A percentile compares a stretch with the other conserved stretches of the same genome.
Conservation (phyloP, 352 stramenopile genomes). For the Phytophthora fragariaefolia region DNA sequence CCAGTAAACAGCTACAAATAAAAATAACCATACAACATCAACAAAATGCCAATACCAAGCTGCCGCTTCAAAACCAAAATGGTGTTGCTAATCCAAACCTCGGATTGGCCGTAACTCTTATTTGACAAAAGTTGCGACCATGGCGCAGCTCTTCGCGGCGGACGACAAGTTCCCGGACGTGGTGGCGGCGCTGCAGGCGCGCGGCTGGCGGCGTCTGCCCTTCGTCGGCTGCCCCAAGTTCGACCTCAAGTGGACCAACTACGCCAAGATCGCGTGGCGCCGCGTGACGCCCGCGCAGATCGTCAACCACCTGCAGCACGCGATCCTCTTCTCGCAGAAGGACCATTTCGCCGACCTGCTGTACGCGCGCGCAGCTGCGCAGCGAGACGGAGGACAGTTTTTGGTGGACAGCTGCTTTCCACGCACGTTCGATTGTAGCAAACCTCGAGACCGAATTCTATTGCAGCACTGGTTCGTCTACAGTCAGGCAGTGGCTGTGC, state of each 20-base stretch:
- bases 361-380: constrained; percentile 26
- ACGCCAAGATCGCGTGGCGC: constrained; percentile 64
- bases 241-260: constrained; percentile 76
- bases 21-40: no score
- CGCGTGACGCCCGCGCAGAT: constrained; percentile 48
- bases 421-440: constrained; percentile 52
- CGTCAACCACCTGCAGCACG: constrained; percentile 76
- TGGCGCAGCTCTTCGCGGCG: constrained; percentile 51
- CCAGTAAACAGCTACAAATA: no score
- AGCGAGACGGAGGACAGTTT: not conserved
- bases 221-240: constrained; percentile 65
- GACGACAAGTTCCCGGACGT: constrained; percentile 67
- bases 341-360: constrained; percentile 52
- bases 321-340: constrained; percentile 72
- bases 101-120: not conserved
- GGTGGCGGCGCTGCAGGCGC: constrained; percentile 25
- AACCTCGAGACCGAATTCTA: constrained; percentile 8
- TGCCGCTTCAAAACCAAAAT: no score
- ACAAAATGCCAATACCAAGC: no score
- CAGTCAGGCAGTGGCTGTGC: constrained; percentile 44
- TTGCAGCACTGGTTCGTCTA: constrained; percentile 62
- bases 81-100: no score
- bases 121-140: constrained; percentile 6
- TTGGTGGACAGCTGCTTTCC: constrained; percentile 58
- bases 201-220: constrained; percentile 56